Conservation (phyloP, 257 asterid genomes). For the Henckelia pumila region DNA sequence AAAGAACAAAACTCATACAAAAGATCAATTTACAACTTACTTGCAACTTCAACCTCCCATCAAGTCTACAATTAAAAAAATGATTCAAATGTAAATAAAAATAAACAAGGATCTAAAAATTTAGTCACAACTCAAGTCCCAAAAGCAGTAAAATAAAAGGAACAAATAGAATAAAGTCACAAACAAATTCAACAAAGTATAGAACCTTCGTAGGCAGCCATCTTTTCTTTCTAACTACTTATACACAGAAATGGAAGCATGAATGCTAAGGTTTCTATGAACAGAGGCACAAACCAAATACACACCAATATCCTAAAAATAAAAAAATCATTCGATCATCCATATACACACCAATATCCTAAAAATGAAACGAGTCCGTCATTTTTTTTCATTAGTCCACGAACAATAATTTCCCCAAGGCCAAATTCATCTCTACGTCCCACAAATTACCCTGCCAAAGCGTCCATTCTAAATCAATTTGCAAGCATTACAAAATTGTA, state of each 20-base stretch:
- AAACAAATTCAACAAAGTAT: background rate
- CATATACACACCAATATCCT: background rate
- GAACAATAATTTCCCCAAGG: background rate
- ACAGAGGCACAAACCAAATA: background rate
- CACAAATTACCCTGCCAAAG: background rate
- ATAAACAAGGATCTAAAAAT: no score
- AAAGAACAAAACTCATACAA: no score
- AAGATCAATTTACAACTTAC: no score
- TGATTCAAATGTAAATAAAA: no score
- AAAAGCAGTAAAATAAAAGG: background rate
- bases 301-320: no score
- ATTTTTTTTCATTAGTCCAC: no score
- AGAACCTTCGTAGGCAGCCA: no score
- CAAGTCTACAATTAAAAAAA: no score
- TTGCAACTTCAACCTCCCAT: no score
- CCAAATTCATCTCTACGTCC: background rate
- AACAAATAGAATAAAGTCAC: background rate
- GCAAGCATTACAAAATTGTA: no score
- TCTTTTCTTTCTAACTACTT: no score
- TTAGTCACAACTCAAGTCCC: background rate
- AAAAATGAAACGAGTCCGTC: background rate
- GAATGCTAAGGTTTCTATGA: background rate
- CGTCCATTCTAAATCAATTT: background rate
- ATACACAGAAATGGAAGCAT: no score
- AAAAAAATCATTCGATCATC: background rate